Percentiles rank a stretch among this genome's conserved stretches.
Evolutionary conservation across 2,329 filamentous ascomycete species (phyloP).

Genomic region (Paecilomyces niveus): DNA sequence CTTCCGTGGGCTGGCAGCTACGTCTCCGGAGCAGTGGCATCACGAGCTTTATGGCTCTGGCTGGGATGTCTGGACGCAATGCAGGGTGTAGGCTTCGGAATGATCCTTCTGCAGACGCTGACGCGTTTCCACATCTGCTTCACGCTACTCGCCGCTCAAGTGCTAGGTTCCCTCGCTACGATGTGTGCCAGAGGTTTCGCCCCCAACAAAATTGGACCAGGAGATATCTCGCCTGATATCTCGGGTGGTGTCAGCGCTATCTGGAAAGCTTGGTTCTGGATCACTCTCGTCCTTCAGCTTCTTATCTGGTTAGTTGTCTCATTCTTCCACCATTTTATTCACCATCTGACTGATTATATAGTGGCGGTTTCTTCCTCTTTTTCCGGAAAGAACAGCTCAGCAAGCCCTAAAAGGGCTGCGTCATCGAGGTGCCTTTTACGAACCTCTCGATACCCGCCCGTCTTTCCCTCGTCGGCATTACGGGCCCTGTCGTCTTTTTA

Average conservation of each 20-base stretch:
- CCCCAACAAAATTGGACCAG: conserved; percentile 55
- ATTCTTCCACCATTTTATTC: not conserved
- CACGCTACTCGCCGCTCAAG: conserved; percentile 53
- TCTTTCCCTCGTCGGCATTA: not conserved
- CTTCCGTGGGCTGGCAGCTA: conserved; percentile 56
- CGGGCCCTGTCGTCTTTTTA: not conserved
- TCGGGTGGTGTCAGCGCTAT: conserved; percentile 41
- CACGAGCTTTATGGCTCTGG: conserved; percentile 59
- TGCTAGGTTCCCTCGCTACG: conserved; percentile 55
- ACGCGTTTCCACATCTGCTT: conserved; percentile 60
- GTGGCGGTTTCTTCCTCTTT: conserved; percentile 35
- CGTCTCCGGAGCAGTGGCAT: conserved; percentile 48
- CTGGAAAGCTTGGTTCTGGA: conserved; percentile 53
- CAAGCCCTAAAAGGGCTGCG: conserved; percentile 27
- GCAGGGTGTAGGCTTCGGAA: conserved; percentile 61
- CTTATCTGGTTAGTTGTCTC: conserved; percentile 52
- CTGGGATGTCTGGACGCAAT: conserved; percentile 58
- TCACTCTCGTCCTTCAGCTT: conserved; percentile 51
- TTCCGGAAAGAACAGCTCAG: conserved; percentile 40
- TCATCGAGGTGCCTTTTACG: not conserved
- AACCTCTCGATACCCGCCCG: not conserved
- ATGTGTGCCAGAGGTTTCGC: conserved; percentile 55
- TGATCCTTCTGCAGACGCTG: conserved; percentile 59
- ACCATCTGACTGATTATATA: conserved; percentile 8
- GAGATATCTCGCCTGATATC: conserved; percentile 57